Conservation (phyloP, 2,329 filamentous ascomycete genomes). For the Hyphodiscus sp. region DNA sequence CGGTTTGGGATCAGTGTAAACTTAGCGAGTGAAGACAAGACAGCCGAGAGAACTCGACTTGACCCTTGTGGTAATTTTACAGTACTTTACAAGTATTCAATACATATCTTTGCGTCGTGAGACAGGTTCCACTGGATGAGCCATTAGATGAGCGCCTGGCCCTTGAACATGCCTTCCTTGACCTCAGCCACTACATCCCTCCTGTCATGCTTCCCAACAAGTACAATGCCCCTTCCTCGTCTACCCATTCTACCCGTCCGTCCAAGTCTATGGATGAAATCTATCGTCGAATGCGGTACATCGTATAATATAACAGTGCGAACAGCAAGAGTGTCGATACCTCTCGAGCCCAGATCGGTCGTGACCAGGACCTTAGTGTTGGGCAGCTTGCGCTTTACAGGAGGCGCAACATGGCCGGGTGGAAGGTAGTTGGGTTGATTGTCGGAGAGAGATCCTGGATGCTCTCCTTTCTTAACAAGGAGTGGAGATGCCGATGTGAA, state of each 20-base stretch:
- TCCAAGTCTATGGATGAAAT: constrained; percentile 94
- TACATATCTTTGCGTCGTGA: background rate
- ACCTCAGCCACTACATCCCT: constrained; percentile 90
- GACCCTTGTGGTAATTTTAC: background rate
- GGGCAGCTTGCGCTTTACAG: constrained; percentile 39
- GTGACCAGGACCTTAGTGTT: constrained; percentile 91
- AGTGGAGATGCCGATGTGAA: constrained; percentile 52
- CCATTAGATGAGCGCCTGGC: constrained; percentile 63
- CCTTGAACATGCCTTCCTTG: constrained; percentile 80
- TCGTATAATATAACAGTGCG: constrained; percentile 91
- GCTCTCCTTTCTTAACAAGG: constrained; percentile 29
- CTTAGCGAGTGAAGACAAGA: background rate
- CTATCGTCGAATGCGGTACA: constrained; percentile 95
- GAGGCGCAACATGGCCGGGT: constrained; percentile 20
- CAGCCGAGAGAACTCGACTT: background rate
- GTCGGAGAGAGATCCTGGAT: constrained; percentile 35
- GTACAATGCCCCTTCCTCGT: constrained; percentile 79
- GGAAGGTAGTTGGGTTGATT: constrained; percentile 31
- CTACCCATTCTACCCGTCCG: constrained; percentile 89
- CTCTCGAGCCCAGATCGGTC: constrained; percentile 85
- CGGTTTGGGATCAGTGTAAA: background rate
- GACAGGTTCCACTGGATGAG: constrained; percentile 47
- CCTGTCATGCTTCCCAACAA: constrained; percentile 84
- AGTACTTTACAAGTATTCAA: background rate
- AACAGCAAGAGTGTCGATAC: constrained; percentile 90